phyloP scores from a whole-genome alignment of 2,329 filamentous ascomycete genomes.

The Cladosporium oxysporum region DNA sequence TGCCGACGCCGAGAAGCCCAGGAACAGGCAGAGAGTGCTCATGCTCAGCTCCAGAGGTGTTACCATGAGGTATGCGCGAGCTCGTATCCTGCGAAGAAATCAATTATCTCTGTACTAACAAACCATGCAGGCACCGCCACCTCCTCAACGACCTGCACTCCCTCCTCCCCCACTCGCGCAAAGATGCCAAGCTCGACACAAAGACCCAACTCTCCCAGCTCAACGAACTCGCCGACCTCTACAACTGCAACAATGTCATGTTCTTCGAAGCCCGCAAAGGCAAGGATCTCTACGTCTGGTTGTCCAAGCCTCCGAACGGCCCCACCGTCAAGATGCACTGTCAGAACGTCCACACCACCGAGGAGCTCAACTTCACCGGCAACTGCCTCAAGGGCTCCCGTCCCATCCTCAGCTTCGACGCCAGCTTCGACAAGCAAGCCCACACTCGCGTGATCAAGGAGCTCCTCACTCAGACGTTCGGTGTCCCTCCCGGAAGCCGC shows the following conservation, averaged over 20 bases:
- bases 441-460: constrained; percentile 85
- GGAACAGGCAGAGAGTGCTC: constrained; percentile 66
- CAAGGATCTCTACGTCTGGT: constrained; percentile 92
- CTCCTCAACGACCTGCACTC: constrained; percentile 84
- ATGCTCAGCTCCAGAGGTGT: constrained; percentile 92
- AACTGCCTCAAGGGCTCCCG: constrained; percentile 95
- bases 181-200: constrained; percentile 95
- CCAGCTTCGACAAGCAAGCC: constrained; percentile 69
- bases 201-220: constrained; percentile 83
- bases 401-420: constrained; percentile 89
- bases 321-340: constrained; percentile 75
- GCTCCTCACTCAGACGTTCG: constrained; percentile 85
- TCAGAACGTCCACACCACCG: constrained; percentile 85
- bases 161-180: constrained; percentile 87
- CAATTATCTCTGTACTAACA: background rate
- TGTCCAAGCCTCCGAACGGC: constrained; percentile 85
- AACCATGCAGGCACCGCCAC: constrained; percentile 75
- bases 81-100: background rate
- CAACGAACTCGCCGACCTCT: constrained; percentile 74
- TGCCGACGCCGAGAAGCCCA: constrained; percentile 36
- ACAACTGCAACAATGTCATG: constrained; percentile 91
- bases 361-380: constrained; percentile 92
- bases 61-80: constrained; percentile 67
- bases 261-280: constrained; percentile 96
- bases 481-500: constrained; percentile 82